Base-by-base conservation (phyloP, 2,329 filamentous ascomycete species). In the Ramularia endophylla region DNA sequence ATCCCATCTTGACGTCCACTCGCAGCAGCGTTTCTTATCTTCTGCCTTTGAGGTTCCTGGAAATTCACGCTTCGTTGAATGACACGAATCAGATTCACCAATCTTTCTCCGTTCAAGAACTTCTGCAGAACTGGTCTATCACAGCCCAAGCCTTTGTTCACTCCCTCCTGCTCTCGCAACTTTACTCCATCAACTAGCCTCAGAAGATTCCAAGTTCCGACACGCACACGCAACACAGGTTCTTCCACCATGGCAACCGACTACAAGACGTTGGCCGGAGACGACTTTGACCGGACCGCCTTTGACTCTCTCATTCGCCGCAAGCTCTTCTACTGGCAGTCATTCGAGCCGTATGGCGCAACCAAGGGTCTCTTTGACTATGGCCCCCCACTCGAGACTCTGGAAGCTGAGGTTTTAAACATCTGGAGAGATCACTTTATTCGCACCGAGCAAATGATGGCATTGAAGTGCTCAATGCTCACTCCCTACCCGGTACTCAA, bases 401-500 rank as follows among this genome's bases (percentile, higher is more conserved):
- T 95, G 45, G 85, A 94, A 67, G 81, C 86, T 58, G 90, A 92
- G 69, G 83, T 95, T 55, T 73, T 95, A 63, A 87, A 94, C 63
- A 63, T 81, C 51, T 95, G 89, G 89, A 78, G 87, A 64, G 94
- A 94, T 67, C 88, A 95, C 70, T 95, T 95, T 63, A 81, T 95
- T 48, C 74, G 94, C 44, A 83, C 89, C 71, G 88, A 95, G 72
- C 85, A 94, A 63, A 95, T 95, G 87, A 80, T 94, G 53, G 87
- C 94, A 71, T 81, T 95, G 52, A 89, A 95, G 70, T 94, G 87
- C 71, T 92, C 86, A 28, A 92, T 90, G 69, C 69, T 98, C 61
- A 98, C 92, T 29, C 92, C 92, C 25, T 81, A 92, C 59, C 85
- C 92, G 35, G 87, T 98, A 27, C 78, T 98, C 61, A 94, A 97